A percentile compares a stretch with the other conserved stretches of the same genome.
Evolutionary conservation across 1,284 basidiomycete genomes (phyloP).

Genomic region (Moesziomyces parantarcticus): DNA sequence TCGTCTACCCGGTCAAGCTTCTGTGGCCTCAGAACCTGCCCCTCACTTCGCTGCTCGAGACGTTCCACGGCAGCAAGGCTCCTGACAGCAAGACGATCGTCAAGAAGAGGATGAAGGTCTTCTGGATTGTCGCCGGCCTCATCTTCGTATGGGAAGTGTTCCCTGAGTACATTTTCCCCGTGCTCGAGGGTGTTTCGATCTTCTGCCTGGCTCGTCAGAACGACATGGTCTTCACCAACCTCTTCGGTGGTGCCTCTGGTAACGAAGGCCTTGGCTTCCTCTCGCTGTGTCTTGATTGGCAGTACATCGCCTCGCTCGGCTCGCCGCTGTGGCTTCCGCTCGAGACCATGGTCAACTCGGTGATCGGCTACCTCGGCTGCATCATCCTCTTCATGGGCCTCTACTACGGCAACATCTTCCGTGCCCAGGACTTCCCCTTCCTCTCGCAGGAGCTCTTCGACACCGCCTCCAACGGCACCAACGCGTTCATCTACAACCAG

Average conservation of each 20-base stretch:
- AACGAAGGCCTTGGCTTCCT: constrained; percentile 42
- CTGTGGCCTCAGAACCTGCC: constrained; percentile 65
- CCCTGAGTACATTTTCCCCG: constrained; percentile 71
- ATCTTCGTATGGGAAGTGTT: constrained; percentile 63
- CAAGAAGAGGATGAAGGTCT: constrained; percentile 73
- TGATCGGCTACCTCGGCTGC: constrained; percentile 30
- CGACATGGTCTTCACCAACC: constrained; percentile 34
- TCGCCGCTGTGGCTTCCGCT: constrained; percentile 36
- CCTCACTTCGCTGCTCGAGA: constrained; percentile 53
- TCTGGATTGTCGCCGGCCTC: constrained; percentile 71
- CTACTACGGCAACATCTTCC: constrained; percentile 40
- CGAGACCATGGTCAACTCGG: constrained; percentile 33
- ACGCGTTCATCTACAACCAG: constrained; percentile 37
- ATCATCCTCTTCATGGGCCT: constrained; percentile 34
- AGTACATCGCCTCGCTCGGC: constrained; percentile 35
- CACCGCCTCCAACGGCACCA: constrained; percentile 29
- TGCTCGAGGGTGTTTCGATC: constrained; percentile 62
- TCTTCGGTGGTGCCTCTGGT: constrained; percentile 40
- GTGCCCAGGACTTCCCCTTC: constrained; percentile 38
- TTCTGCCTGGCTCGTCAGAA: constrained; percentile 69
- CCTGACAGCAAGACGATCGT: constrained; percentile 67
- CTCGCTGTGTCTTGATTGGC: constrained; percentile 41
- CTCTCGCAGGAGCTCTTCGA: constrained; percentile 33
- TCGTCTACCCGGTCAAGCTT: constrained; percentile 58
- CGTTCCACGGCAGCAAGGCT: constrained; percentile 49